These are phyloP conservation scores for Pachysandra terminalis DNA, from an alignment of 164 flowering plant genomes.

Conservation along the genomic window DNA sequence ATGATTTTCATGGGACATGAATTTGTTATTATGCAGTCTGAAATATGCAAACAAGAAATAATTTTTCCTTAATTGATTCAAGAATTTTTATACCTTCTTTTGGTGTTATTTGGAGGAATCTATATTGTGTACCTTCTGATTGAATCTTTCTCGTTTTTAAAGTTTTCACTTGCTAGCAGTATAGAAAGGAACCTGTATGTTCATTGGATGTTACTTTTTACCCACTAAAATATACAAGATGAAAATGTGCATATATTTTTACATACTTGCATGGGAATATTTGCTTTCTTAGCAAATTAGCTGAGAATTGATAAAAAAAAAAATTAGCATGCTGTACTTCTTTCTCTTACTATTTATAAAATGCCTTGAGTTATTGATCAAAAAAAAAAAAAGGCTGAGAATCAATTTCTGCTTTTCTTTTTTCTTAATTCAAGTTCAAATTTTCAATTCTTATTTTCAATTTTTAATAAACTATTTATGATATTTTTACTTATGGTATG, in stretches of 20 bases:
- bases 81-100: neutral
- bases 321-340: no score
- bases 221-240: neutral
- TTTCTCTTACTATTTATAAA: no score
- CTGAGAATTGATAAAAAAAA: no score
- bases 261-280: no score
- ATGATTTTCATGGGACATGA: no score
- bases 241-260: neutral
- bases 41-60: no score
- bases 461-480: neutral
- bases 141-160: neutral
- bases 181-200: neutral
- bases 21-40: no score
- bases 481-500: neutral
- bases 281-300: neutral
- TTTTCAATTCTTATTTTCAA: neutral
- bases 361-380: no score
- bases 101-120: neutral
- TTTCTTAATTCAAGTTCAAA: neutral
- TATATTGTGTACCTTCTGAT: no score
- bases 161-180: neutral
- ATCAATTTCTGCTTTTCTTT: neutral
- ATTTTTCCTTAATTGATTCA: no score
- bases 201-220: neutral
- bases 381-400: no score